Evolutionary conservation across 2,329 filamentous ascomycete species (phyloP).

Genomic region (Pestalotiopsis sp.): DNA sequence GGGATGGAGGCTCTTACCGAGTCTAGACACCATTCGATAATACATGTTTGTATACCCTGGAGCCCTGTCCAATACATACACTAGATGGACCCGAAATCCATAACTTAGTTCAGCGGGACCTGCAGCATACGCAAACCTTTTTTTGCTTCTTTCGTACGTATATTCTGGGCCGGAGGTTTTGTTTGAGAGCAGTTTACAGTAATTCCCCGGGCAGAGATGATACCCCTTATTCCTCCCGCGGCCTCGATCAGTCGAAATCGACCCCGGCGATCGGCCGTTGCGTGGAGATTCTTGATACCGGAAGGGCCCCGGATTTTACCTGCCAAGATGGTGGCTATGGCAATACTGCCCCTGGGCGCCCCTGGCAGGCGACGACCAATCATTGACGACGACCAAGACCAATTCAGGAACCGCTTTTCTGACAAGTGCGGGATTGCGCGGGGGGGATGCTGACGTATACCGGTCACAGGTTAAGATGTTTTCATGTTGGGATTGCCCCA

Average conservation of each 20-base stretch:
- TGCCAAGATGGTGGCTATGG: not conserved
- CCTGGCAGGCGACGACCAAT: not conserved
- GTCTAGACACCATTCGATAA: not conserved
- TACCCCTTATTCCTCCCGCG: not conserved
- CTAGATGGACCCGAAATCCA: not conserved
- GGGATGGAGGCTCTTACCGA: not conserved
- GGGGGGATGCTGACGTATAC: not conserved
- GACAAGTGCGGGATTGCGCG: not conserved
- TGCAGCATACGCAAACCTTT: not conserved
- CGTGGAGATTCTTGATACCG: not conserved
- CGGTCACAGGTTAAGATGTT: not conserved
- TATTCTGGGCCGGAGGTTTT: not conserved
- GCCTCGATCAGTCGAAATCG: not conserved
- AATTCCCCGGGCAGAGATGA: not conserved
- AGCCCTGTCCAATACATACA: not conserved
- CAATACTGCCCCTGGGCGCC: not conserved
- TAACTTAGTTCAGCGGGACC: not conserved
- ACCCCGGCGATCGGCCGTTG: not conserved
- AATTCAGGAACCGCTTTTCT: not conserved
- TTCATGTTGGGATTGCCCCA: not conserved
- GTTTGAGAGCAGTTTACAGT: not conserved
- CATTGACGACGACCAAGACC: not conserved
- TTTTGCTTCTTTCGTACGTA: not conserved
- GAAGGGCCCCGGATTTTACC: not conserved
- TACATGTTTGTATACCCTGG: not conserved